Evolutionary conservation across 768 basidiomycete genomes (phyloP), one percentile per base, ranked within the genome.

Genomic region (Phanerodontia chrysosporium): DNA sequence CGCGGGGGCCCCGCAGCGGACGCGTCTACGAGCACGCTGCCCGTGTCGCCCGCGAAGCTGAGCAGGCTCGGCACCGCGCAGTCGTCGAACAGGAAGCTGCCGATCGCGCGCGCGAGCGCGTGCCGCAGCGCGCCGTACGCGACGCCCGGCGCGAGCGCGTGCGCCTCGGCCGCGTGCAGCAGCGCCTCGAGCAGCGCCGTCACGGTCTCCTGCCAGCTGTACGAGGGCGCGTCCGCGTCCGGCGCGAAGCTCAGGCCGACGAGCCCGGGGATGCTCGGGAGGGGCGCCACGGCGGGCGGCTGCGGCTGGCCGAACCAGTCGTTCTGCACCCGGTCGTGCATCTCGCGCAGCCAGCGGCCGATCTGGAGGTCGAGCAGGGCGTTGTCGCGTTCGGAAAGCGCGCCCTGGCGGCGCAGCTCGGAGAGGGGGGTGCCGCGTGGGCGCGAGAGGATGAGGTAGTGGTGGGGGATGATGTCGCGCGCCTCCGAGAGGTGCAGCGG

Each of bases 171-270:
- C 7, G 72, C 69, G n/a, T 68, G 67, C n/a, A 90, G 70, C 14
- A 85, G 70, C 7, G 73, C 73, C 61, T 90, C 89, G 49, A 91
- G 71, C 6, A 82, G 73, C 9, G 70, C 52, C 6, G 83, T 83
- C 69, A 90, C 90, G 1, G 85, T 82, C 65, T 87, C 87, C 71
- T 90, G 86, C 89, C 89, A 91, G 70, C 80, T 85, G 67, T 85
- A 89, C 62, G 69, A 70, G 64, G 62, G 71, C 44, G 71, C 73
- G 27, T 55, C 51, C 53, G 60, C 69, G 58, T 69, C 66, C 9
- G 63, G 9, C 6, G 7, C 22, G 46, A 48, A 48, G 46, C 45
- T n/a, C 8, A 48, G 22, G 10, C 46, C 24, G 14, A 22, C 6
- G 21, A 48, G 9, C 10, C 49, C 49, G 30, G 29, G 29, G 29